phyloP scores from a whole-genome alignment of 768 basidiomycete species.

The Agrocybe chaxingu region DNA sequence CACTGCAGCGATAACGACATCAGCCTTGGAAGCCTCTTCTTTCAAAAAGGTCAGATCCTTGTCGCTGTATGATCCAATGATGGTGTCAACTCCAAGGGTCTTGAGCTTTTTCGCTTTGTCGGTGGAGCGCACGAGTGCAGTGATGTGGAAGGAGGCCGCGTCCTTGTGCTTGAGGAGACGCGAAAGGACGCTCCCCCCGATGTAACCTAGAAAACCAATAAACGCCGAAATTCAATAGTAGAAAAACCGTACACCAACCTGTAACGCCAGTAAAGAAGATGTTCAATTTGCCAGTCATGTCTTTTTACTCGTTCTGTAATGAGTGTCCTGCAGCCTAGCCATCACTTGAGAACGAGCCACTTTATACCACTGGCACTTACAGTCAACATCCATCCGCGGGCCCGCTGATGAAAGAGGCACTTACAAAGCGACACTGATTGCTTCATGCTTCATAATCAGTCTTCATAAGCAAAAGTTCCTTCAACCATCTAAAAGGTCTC shows the following conservation, averaged over 20 bases:
- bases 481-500: too few relatives aligned
- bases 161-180: conserved; percentile 43
- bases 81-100: conserved; percentile 31
- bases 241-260: conserved; percentile 23
- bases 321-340: too few relatives aligned
- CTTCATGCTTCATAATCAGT: too few relatives aligned
- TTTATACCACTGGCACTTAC: too few relatives aligned
- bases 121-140: conserved; percentile 40
- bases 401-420: too few relatives aligned
- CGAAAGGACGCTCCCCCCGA: conserved; percentile 51
- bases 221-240: neutral
- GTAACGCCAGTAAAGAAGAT: conserved; percentile 50
- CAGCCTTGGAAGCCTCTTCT: conserved; percentile 38
- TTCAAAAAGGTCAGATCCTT: conserved; percentile 26
- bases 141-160: conserved; percentile 38
- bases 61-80: conserved; percentile 41
- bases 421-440: too few relatives aligned
- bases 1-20: conserved; percentile 44
- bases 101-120: conserved; percentile 34
- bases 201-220: conserved; percentile 39
- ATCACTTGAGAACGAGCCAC: too few relatives aligned
- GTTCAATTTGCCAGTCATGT: conserved; percentile 19
- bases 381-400: too few relatives aligned
- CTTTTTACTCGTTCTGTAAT: too few relatives aligned
- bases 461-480: too few relatives aligned